phyloP scores from a whole-genome alignment of 768 basidiomycete species.

The Paxillus involutus region DNA sequence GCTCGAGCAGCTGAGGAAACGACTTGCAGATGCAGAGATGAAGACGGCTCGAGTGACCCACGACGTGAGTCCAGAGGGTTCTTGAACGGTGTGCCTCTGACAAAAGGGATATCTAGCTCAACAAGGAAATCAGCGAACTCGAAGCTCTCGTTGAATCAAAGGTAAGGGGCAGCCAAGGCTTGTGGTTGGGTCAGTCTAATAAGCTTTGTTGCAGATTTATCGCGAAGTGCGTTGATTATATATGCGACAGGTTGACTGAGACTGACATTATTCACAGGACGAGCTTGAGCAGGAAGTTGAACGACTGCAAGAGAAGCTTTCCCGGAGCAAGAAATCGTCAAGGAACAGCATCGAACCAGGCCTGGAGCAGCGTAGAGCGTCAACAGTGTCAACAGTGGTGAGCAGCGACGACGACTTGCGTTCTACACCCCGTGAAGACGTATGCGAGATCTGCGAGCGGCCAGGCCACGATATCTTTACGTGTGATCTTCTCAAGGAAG shows the following conservation, averaged over 20 bases:
- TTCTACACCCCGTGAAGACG: constrained; percentile 34
- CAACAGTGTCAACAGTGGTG: constrained; percentile 23
- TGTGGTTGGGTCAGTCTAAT: constrained; percentile 2
- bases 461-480: constrained; percentile 86
- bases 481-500: constrained; percentile 72
- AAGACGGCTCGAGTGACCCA: constrained; percentile 69
- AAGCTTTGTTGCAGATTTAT: constrained; percentile 59
- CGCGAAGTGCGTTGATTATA: constrained; percentile 56
- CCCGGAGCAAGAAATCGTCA: constrained; percentile 57
- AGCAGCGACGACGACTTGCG: constrained; percentile 22
- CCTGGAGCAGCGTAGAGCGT: constrained; percentile 20
- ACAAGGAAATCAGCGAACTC: constrained; percentile 90
- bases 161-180: constrained; percentile 39
- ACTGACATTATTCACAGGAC: constrained; percentile 47
- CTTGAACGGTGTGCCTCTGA: neutral
- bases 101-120: constrained; percentile 50
- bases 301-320: constrained; percentile 67
- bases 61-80: constrained; percentile 48
- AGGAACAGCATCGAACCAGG: constrained; percentile 45
- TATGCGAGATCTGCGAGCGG: constrained; percentile 87
- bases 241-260: neutral
- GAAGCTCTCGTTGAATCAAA: constrained; percentile 94
- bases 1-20: constrained; percentile 69
- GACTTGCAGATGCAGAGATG: constrained; percentile 67
- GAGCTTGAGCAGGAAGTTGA: constrained; percentile 87